Base-by-base conservation (phyloP, 2,329 filamentous ascomycete genomes). In the Fusarium sp. region DNA sequence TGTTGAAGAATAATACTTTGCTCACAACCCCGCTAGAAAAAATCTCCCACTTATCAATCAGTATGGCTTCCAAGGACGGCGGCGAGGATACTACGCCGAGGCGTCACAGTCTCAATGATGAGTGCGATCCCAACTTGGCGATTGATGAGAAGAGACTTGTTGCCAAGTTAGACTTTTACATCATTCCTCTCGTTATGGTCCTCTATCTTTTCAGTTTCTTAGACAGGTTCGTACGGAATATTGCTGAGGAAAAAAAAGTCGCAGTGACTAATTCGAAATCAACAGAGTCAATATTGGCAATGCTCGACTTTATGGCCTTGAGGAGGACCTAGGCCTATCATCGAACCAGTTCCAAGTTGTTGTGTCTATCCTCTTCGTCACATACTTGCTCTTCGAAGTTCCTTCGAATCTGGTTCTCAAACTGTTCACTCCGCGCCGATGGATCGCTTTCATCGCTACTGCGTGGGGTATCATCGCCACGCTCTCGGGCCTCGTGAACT, bases 191-290 rank as follows among this genome's bases (percentile, higher is more conserved):
- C 20, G 82, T 92, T 9, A 91, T 91, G 86, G 77, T 86, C 8
- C 78, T 92, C 16, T 95, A 95, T 75, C 83, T 94, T 15, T 88
- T 94, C 70, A 91, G 89, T 70, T 94, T 94, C 75, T 80, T 94
- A 10, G 92, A 93, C 75, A 83, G 91, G 86, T 88, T 74, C 77
- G 83, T 80, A 69, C 28, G 10, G 11, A 23, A 33, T 26, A 41
- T 41, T 15, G 8, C 11, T 47, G 18, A 41, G 45, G 47, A 5
- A 37, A 42, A 20, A 20, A 33, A 26, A 45, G 33, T 40, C 16
- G 6, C 28, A 45, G 38, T 57, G 57, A 49, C 70, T 73, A 49
- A 71, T 46, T 57, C 38, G 30, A 20, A 40, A 20, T 11, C 9
- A 33, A 15, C 57, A 85, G 84, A 78, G 89, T 92, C 54, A 93